These are phyloP conservation scores for Ilyonectria robusta DNA, from an alignment of 2,329 filamentous ascomycete genomes.

Conservation along the genomic window DNA sequence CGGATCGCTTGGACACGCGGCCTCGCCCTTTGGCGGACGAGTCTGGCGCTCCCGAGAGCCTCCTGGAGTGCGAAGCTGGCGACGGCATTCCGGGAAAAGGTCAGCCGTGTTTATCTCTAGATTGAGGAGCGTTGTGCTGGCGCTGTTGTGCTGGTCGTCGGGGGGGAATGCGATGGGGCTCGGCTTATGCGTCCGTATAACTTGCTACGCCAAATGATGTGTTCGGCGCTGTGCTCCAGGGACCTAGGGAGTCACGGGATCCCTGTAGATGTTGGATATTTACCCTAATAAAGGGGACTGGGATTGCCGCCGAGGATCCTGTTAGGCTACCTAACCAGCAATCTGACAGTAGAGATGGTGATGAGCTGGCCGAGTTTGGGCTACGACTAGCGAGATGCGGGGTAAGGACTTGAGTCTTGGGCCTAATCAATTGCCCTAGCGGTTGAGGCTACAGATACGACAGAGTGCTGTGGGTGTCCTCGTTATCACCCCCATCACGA, in stretches of 20 bases:
- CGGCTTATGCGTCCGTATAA: background rate
- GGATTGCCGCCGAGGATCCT: too few relatives aligned
- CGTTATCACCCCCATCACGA: background rate
- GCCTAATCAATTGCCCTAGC: conserved; percentile 3
- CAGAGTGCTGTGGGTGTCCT: background rate
- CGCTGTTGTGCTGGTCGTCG: background rate
- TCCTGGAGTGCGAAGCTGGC: conserved; percentile 35
- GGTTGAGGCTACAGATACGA: background rate
- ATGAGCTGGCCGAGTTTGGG: background rate
- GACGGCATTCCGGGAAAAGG: conserved; percentile 33
- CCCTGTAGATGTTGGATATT: background rate
- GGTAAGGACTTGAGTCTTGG: conserved; percentile 21
- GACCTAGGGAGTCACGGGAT: background rate
- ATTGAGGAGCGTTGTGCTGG: background rate
- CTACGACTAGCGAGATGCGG: conserved; percentile 30
- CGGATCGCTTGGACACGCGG: conserved; percentile 45
- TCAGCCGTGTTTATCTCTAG: background rate
- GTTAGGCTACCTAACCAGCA: too few relatives aligned
- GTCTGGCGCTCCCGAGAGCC: conserved; percentile 31
- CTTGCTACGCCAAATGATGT: background rate
- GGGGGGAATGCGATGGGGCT: background rate
- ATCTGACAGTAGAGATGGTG: too few relatives aligned
- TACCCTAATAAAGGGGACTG: too few relatives aligned
- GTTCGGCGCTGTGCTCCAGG: background rate
- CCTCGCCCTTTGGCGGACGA: conserved; percentile 29